Percentiles rank a stretch among this genome's conserved stretches.
These are phyloP conservation scores for Pyrenopolyporus hunteri DNA, from an alignment of 495 filamentous ascomycete species.

Conservation along the genomic window DNA sequence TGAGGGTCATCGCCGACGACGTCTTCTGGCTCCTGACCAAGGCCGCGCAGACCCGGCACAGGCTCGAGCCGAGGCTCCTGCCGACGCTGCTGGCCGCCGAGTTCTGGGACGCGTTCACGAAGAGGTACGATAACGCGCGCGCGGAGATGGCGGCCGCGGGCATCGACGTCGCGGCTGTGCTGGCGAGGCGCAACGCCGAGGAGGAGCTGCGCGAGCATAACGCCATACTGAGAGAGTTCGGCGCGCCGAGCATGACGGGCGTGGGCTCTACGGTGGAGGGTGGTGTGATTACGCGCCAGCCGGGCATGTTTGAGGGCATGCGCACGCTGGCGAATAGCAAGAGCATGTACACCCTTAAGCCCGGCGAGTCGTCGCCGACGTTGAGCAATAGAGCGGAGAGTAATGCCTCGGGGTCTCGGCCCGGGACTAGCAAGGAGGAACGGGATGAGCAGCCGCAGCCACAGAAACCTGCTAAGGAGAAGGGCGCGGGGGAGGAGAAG, in stretches of 20 bases:
- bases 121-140: slow-evolving; percentile 6
- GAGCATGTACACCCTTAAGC: too few species aligned
- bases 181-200: slow-evolving; percentile 13
- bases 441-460: too few species aligned
- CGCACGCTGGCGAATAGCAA: neutral
- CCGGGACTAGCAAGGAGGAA: too few species aligned
- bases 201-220: slow-evolving; percentile 23
- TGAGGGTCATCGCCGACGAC: slow-evolving; percentile 23
- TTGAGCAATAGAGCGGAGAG: too few species aligned
- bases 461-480: too few species aligned
- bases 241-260: neutral
- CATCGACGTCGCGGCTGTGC: slow-evolving; percentile 34
- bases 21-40: slow-evolving; percentile 33
- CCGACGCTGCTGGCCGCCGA: slow-evolving; percentile 33
- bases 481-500: too few species aligned
- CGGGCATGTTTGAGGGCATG: slow-evolving; percentile 27
- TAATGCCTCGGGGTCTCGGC: too few species aligned
- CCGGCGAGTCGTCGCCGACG: too few species aligned
- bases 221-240: slow-evolving; percentile 30
- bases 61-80: slow-evolving; percentile 4
- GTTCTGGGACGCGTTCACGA: slow-evolving; percentile 40
- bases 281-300: neutral
- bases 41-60: slow-evolving; percentile 5
- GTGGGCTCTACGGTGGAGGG: too few species aligned
- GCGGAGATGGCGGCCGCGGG: slow-evolving; percentile 34